Base-by-base conservation (phyloP, 768 basidiomycete species). In the Daedaleopsis nitida region DNA sequence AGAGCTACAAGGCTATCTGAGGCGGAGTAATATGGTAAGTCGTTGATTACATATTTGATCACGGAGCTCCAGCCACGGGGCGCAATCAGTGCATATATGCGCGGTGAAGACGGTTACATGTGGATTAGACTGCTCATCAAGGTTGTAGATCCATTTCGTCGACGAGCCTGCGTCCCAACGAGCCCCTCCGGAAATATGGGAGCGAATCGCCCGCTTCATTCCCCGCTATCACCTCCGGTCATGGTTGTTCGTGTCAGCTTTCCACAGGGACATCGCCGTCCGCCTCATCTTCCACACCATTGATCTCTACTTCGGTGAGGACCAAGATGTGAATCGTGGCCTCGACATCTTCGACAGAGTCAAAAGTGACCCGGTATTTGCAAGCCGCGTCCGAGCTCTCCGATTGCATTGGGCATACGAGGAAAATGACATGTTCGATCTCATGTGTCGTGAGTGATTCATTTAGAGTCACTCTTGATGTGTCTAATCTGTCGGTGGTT, bases 361-460 rank as follows among this genome's bases (percentile, higher is more conserved):
- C 45, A 88, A 86, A 71, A 77, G 73, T 1, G 88, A 89, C 66
- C 78, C 83, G 1, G 72, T 78, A 4, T 88, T 89, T 68, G 86
- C 86, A 5, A 78, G 78, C 57, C 76, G 80, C 12, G 81, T 89
- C 37, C 86, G 84, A 66, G 78, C 79, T 12, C 75, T 89, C 32
- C 74, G 86, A 34, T 69, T 89, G 14, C 87, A 89, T 69, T 88
- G 87, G 86, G 81, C 86, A 10, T 86, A 85, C 65, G 86, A 87
- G 67, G 86, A 86, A 65, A 85, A 85, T 2, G 86, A 88, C 57
- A 84, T 86, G 80, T 74, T 87, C 14, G 85, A 85, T 65, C 70
- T 86, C 16, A 84, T 86, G 81, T 73, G 78, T 23, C 77, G 86
- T 81, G 65, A 71, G 81, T 75, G 7, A 23, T 49, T 21, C 4